Base-by-base conservation (phyloP, 2,329 filamentous ascomycete species). In the Colletotrichum musae region DNA sequence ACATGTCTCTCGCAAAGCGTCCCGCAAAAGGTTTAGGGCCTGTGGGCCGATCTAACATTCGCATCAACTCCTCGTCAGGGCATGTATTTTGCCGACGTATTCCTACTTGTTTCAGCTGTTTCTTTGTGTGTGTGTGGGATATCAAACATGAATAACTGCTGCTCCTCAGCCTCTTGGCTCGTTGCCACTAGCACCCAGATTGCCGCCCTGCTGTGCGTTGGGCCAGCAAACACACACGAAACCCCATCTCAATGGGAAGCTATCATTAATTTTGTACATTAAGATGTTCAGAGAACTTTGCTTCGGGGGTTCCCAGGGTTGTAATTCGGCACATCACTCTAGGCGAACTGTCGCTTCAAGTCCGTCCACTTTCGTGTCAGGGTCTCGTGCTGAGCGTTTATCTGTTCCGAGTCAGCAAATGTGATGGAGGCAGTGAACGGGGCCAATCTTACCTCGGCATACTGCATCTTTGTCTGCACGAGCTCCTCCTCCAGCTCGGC, bases 381-480 rank as follows among this genome's bases (percentile, higher is more conserved):
- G 6, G 89, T 87, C 79, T 95, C 93, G 75, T 95, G 89, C 72
- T 88, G 83, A 32, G 88, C 83, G 75, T 92, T 93, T 73, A 94
- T 88, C 92, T 94, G 75, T 18, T 47, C n/a, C 26, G 21, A 9
- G 43, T 73, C 28, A 64, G 51, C 15, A n/a, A 24, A 4, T 24
- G 26, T n/a, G 26, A 51, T 45, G 47, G 58, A 13, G n/a, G 6
- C 16, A 64, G 58, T 15, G 28, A 7, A 45, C 48, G 43, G 41
- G 50, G 16, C 52, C 59, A n/a, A 59, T 85, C 91, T 85, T 87
- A 97, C 95, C 91, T 98, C 94, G 63, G 96, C 96, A 84, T 95
- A 94, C 76, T 90, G 89, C 93, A 99, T 93, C 87, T 99, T 99
- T 1, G 94, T 96, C 78, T 92, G 90, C 72, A 99, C 95, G 73